Conservation (phyloP, 306 rosid species). For the Medicago truncatula region MtrunA17r5.0-ANR NC_053044.1:45064001-45064500, state of each 20-base stretch:
- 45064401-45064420: background rate
- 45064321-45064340: background rate
- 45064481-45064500: background rate
- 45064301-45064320: background rate
- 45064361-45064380: constrained; percentile 2
- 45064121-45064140: background rate
- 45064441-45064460: background rate
- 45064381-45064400: background rate
- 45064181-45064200: too few species aligned
- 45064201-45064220: too few species aligned
- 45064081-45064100: background rate
- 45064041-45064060: background rate
- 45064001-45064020: constrained; percentile 20
- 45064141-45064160: too few species aligned
- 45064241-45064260: too few species aligned
- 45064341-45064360: background rate
- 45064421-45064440: background rate
- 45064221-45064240: too few species aligned
- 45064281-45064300: too few species aligned
- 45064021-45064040: background rate
- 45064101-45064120: background rate
- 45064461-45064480: background rate
- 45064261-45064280: too few species aligned
- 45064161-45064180: too few species aligned
- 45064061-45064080: constrained; percentile 19